phyloP scores from a whole-genome alignment of 2,329 filamentous ascomycete species.

The Grosmannia serpens region DNA sequence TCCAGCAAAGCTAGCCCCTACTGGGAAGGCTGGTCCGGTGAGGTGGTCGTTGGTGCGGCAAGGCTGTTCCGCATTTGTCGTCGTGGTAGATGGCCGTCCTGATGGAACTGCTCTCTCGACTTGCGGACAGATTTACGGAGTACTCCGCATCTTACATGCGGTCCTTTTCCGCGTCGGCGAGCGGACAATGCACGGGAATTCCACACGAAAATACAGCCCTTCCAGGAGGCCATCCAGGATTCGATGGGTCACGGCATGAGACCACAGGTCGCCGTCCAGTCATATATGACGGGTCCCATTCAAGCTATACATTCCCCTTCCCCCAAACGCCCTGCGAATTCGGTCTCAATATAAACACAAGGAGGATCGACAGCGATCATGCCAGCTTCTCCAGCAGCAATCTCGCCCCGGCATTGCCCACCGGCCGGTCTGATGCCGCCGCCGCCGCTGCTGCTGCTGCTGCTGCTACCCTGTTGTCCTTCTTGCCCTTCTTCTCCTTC shows the following conservation, averaged over 20 bases:
- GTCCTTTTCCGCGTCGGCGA: too few relatives aligned
- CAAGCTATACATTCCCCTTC: neutral
- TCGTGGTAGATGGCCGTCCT: too few relatives aligned
- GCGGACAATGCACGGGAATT: too few relatives aligned
- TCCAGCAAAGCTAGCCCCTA: neutral
- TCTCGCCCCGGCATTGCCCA: conserved; percentile 52
- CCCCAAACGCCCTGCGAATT: neutral
- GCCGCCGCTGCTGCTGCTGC: conserved; percentile 13
- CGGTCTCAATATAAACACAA: neutral
- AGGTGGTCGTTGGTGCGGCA: neutral
- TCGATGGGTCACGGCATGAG: neutral
- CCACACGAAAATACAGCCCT: too few relatives aligned
- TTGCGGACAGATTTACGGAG: too few relatives aligned
- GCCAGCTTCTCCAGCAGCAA: conserved; percentile 48
- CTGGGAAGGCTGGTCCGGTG: neutral
- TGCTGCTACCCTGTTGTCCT: conserved; percentile 11
- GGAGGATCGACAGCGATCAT: neutral
- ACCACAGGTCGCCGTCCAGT: neutral
- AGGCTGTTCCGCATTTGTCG: too few relatives aligned
- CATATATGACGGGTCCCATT: neutral
- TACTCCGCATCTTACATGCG: too few relatives aligned
- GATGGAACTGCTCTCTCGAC: too few relatives aligned
- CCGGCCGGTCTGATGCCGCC: conserved; percentile 23
- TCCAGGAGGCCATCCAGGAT: too few relatives aligned
- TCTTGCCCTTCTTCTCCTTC: conserved; percentile 22